Evolutionary conservation across 1,284 basidiomycete genomes (phyloP), one percentile per base, ranked within the genome.

Genomic region (Naganishia sp.): DNA sequence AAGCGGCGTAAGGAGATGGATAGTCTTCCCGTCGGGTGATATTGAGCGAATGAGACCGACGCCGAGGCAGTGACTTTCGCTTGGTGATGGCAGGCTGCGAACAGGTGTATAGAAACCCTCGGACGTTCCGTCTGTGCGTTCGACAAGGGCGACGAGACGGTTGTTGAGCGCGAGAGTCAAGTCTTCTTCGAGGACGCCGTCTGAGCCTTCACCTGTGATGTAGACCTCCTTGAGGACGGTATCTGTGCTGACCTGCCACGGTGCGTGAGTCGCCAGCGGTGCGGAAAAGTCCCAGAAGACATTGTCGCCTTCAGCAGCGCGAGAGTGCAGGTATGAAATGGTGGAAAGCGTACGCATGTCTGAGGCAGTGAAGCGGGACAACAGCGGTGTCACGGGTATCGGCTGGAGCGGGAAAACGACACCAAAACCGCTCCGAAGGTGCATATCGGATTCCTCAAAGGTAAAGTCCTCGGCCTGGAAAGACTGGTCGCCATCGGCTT

Each of bases 251-350:
- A 94, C 84, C 63, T 87, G 83, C 78, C 87, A 91, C 0, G 93
- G 92, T 1, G 80, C 79, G 7, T 81, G 77, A 0, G 87, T 86
- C 55, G 88, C 84, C 1, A 98, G 82, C 0, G 93, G 88, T 0
- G 84, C 74, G 0, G 82, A 74, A 3, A 88, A 88, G 71, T 88
- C 83, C 94, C 94, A 98, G 1, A 21, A 6, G 49, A 55, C 33
- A 44, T 33, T 15, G 33, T 43, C 13, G 21, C 60, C 50, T 39
- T 64, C 66, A 36, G 70, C 50, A 71, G 87, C 86, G 0, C 79
- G 61, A n/a, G 86, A 83, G 75, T 94, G 86, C 70, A 96, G 88
- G 80, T 94, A 94, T 0, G 90, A 89, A n/a, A 94, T 80, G 28
- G 89, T 82, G 11, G 86, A 82, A 18, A 94, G 80, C 2, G 84